Evolutionary conservation across 805 yeast genomes (phyloP), one percentile per base, ranked within the genome.

Genomic region (Metschnikowia baotianmanensis): DNA sequence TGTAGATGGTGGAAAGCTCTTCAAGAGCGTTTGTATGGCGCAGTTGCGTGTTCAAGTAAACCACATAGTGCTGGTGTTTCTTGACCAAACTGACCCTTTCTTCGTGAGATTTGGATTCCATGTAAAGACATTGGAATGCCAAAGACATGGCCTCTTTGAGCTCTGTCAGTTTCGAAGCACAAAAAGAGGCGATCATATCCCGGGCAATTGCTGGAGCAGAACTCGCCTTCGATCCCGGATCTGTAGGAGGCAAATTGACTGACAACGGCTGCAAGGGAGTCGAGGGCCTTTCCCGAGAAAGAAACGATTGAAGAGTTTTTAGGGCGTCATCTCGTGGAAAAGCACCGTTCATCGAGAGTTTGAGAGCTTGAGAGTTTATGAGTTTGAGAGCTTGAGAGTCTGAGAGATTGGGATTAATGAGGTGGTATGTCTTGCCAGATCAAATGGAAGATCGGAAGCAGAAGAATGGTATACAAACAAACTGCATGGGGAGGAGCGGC

Each of bases 41-140:
- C 24, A 31, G 38, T 29, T 42, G 34, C 6, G 48, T 32, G 22
- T 42, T 38, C 20, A 46, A 33, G 22, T 33, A 37, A 6, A 48
- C 43, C 22, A 50, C 38, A 20, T 42, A 42, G 7, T 40, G 43
- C 32, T 44, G 50, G 19, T 50, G 55, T 25, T 39, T 38, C 24
- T 38, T 47, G 16, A 47, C 28, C 32, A 35, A 29, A 12, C 30
- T 29, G 9, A 34, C 19, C 9, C 21, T 21, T 5, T 34, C 44
- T n/a, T 34, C 30, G 24, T 15, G 33, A 12, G 19, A 17, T 6
- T 4, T 16, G 3, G 42, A 19, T 3, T 13, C 31, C 12, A 36
- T 2, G 23, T 50, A 50, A 7, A 48, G 32, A 30, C 44, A 40
- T 13, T 39, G 34, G 42, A 48, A 50, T 7, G 54, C 52, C 17